Conservation (phyloP, 2,329 filamentous ascomycete species). For the Fusarium cyanostomum region DNA sequence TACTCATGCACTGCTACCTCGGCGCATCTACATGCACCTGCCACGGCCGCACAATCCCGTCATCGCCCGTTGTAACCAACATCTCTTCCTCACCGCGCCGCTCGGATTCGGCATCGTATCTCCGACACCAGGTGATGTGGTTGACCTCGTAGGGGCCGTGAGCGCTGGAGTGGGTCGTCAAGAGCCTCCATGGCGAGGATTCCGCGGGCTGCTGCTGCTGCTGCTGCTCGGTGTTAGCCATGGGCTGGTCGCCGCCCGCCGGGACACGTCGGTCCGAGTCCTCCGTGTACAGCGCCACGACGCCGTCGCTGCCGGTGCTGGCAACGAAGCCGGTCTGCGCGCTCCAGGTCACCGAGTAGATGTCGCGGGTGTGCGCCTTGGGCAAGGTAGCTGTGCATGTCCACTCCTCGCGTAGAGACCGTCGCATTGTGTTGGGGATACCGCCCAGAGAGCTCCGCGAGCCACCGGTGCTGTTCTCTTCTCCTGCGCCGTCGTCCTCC, state of each 20-base stretch:
- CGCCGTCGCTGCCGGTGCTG: constrained; percentile 89
- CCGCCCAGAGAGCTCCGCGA: constrained; percentile 60
- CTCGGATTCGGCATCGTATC: constrained; percentile 72
- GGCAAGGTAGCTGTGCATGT: constrained; percentile 80
- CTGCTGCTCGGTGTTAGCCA: constrained; percentile 30
- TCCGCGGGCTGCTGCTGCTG: constrained; percentile 9
- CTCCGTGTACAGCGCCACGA: constrained; percentile 74
- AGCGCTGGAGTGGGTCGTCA: constrained; percentile 75
- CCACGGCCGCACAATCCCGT: constrained; percentile 90
- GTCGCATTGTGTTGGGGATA: constrained; percentile 91
- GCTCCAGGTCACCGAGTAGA: constrained; percentile 91
- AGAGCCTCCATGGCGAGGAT: constrained; percentile 72
- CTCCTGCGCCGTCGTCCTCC: constrained; percentile 58
- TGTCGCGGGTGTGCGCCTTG: constrained; percentile 76
- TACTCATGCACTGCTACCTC: constrained; percentile 20
- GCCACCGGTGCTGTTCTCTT: constrained; percentile 38
- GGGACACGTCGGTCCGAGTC: constrained; percentile 13
- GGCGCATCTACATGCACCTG: constrained; percentile 53
- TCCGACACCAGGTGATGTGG: constrained; percentile 85
- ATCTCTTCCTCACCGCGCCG: constrained; percentile 76
- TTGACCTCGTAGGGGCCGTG: constrained; percentile 97
- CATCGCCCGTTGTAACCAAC: constrained; percentile 89
- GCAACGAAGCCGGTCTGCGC: constrained; percentile 78
- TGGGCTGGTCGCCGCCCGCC: constrained; percentile 44
- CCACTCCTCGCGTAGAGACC: constrained; percentile 84